Percentiles rank a stretch among this genome's conserved stretches.
phyloP scores from a whole-genome alignment of 2,329 filamentous ascomycete species.

The Fusarium sp. region DNA sequence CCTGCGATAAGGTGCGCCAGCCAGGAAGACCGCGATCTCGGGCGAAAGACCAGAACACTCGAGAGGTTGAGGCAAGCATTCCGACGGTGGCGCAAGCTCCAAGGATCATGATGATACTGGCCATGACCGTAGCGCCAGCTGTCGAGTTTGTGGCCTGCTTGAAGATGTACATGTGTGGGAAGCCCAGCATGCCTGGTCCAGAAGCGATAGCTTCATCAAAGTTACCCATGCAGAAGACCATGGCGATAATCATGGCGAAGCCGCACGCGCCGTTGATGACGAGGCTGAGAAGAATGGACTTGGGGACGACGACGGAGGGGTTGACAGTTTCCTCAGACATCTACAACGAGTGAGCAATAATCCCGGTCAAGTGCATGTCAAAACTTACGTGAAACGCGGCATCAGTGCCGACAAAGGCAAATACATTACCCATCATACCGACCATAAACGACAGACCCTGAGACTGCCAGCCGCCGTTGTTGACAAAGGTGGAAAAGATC shows the following conservation, averaged over 20 bases:
- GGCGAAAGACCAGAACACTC: slow-evolving; percentile 70
- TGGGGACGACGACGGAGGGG: slow-evolving; percentile 65
- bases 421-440: slow-evolving; percentile 60
- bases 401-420: slow-evolving; percentile 53
- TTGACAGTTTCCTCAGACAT: slow-evolving; percentile 65
- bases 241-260: slow-evolving; percentile 70
- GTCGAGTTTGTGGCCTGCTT: slow-evolving; percentile 64
- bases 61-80: slow-evolving; percentile 71
- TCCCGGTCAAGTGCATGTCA: rapidly evolving
- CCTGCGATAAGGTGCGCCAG: slow-evolving; percentile 49
- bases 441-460: slow-evolving; percentile 63
- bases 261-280: slow-evolving; percentile 67
- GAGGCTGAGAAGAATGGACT: slow-evolving; percentile 65
- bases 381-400: slow-evolving; percentile 51
- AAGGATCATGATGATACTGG: slow-evolving; percentile 64
- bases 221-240: slow-evolving; percentile 69
- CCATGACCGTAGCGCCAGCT: slow-evolving; percentile 66
- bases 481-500: slow-evolving; percentile 63
- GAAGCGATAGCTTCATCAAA: slow-evolving; percentile 60
- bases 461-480: slow-evolving; percentile 61
- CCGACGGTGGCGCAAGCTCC: slow-evolving; percentile 65
- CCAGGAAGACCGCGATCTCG: slow-evolving; percentile 53
- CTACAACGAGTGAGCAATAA: slow-evolving; percentile 32
- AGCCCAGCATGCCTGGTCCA: slow-evolving; percentile 59
- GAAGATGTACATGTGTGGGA: slow-evolving; percentile 74